Evolutionary conservation across 2,329 filamentous ascomycete species (phyloP), one percentile per base, ranked within the genome.

Genomic region (Ilyonectria mors-panacis): DNA sequence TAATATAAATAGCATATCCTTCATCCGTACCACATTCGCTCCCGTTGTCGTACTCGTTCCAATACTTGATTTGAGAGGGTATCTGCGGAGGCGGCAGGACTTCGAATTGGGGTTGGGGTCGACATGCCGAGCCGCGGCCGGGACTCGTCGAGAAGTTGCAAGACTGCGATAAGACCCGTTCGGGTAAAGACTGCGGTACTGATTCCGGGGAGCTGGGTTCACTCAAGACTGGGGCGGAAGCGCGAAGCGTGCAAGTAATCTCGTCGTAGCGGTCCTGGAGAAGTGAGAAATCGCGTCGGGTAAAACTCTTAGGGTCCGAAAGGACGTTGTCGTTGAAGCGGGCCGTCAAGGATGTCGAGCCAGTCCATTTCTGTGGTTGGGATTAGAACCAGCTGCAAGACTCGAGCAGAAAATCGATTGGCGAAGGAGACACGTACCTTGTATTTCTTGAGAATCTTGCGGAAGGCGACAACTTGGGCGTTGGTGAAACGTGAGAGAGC

Each of bases 11-110:
- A 50, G 89, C 86, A 78, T 94, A 96, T 33, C 86, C 87, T 48
- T 71, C 71, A 42, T 89, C 86, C 15, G 85, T 89, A 56, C 85
- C 87, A 2, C 81, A 83, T 61, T 94, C 92, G 77, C 93, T 94
- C 9, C 92, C 93, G 77, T 95, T 83, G 72, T 97, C 94, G 78
- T 95, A 96, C 78, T 97, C 94, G 79, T 93, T 95, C 93, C 94
- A 97, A 77, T 95, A 96, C 51, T 84, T 83, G 17, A 81, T 74
- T 57, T 78, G 77, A 8, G 78, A 73, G 8, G 73, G 60, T 39
- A 73, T 67, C 15, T 72, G 65, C 6, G 79, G 71, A 10, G 78
- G 76, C 3, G 79, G 79, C 3, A 81, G 70, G 19, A 74, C 71
- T 6, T 78, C 75, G 61, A 81, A 81, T 35, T 68, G 68, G 58